Evolutionary conservation across 257 asterid species (phyloP), one percentile per base, ranked within the genome.

Genomic region (Lavandula angustifolia): DNA sequence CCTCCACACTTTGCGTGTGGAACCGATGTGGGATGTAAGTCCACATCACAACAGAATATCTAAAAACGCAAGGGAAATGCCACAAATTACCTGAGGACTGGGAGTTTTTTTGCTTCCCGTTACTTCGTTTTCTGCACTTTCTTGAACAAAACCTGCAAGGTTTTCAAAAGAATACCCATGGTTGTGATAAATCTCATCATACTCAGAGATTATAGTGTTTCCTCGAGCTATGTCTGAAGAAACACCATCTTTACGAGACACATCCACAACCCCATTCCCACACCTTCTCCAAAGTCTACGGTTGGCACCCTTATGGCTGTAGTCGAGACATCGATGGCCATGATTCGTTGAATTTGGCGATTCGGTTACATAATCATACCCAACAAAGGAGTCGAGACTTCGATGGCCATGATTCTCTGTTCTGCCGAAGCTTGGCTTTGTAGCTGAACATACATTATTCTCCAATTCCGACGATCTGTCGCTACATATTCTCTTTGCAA

Each of bases 231-330:
- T 62, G 64, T 81, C 82, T 12, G 95, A 84, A 50, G 84, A 83
- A 27, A 92, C 76, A 51, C 97, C 98, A 75, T 92, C 98, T 75
- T 84, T 85, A 50, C 89, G 95, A 69, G 96, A 89, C 16, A 87
- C 86, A 68, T 92, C 91, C 46, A 84, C 17, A 27, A 73, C 76
- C 14, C 86, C 84, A 69, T 77, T 76, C 52, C 77, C 87, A 64
- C 67, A 71, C 78, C 78, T 87, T 38, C 61, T 73, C 96, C 96
- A 90, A 58, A 90, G 91, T 66, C 82, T 87, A 31, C 92, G 84
- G 54, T 73, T 94, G 71, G 83, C 94, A 73, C 90, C 82, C 78
- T 81, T 84, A 17, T 66, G 50, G 70, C 79, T 82, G 67, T 35
- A 73, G 44, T 57, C 70, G 38, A 34, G 32, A 27, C 61, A 74